Conservation (phyloP, 345 rosid species). For the Salix brachista region DNA sequence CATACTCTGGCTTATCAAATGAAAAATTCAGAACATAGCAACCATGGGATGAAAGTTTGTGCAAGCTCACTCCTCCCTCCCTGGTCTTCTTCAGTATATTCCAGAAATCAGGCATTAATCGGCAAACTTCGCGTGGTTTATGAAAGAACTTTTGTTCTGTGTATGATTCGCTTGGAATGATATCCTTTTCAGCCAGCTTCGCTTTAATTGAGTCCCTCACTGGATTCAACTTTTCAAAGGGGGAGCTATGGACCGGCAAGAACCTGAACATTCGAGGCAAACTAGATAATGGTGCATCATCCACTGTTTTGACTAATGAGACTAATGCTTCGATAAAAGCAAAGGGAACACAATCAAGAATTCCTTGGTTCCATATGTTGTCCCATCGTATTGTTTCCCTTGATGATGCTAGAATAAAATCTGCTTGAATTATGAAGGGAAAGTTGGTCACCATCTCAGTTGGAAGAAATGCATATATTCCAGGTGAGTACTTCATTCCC, state of each 20-base stretch:
- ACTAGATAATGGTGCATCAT: no score
- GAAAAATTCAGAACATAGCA: constrained; percentile 39
- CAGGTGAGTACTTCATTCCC: constrained; percentile 47
- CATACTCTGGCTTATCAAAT: constrained; percentile 37
- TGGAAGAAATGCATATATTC: constrained; percentile 71
- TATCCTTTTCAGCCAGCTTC: constrained; percentile 35
- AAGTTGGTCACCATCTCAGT: constrained; percentile 69
- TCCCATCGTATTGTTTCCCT: constrained; percentile 63
- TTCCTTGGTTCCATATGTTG: constrained; percentile 73
- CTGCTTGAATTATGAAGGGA: constrained; percentile 67
- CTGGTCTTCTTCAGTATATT: constrained; percentile 48
- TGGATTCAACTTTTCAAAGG: constrained; percentile 30
- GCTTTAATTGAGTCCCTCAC: constrained; percentile 41
- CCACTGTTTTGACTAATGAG: no score
- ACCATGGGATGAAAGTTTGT: constrained; percentile 64
- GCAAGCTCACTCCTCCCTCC: constrained; percentile 41
- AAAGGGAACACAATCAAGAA: constrained; percentile 25
- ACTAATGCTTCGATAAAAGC: background rate
- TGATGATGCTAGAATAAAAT: constrained; percentile 63
- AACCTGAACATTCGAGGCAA: constrained; percentile 18
- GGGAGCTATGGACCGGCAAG: constrained; percentile 49
- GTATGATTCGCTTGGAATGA: constrained; percentile 55
- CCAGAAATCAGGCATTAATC: constrained; percentile 61
- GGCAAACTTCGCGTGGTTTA: constrained; percentile 51
- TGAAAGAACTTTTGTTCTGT: constrained; percentile 53